Evolutionary conservation across 2,329 filamentous ascomycete genomes (phyloP).

Genomic region (Colletotrichum sp.): DNA sequence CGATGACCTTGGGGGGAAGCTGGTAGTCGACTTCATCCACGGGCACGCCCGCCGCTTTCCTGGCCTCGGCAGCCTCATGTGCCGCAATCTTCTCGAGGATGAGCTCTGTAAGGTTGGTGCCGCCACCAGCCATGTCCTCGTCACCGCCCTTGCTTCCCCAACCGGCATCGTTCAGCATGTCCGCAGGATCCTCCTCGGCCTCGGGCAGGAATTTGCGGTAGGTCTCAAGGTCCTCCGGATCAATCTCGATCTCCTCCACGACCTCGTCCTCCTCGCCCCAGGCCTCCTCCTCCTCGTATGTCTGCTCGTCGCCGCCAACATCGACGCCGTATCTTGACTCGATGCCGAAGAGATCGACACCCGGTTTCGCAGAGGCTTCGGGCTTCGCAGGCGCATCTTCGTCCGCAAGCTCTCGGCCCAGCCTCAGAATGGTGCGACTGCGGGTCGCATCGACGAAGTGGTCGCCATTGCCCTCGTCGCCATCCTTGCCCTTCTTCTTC

Average conservation of each 20-base stretch:
- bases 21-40: conserved; percentile 86
- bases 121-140: conserved; percentile 48
- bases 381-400: conserved; percentile 66
- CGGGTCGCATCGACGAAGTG: conserved; percentile 86
- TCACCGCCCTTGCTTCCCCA: conserved; percentile 53
- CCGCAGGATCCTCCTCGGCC: conserved; percentile 68
- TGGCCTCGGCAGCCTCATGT: conserved; percentile 74
- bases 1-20: conserved; percentile 87
- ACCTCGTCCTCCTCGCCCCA: conserved; percentile 83
- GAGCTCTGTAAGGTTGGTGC: conserved; percentile 87
- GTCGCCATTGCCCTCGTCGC: conserved; percentile 65
- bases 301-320: conserved; percentile 52
- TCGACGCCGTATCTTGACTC: conserved; percentile 73
- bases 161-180: conserved; percentile 67
- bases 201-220: conserved; percentile 89
- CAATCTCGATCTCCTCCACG: conserved; percentile 78
- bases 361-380: conserved; percentile 41
- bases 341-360: conserved; percentile 74
- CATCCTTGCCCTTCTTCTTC: conserved; percentile 70
- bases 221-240: conserved; percentile 85
- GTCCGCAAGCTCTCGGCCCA: conserved; percentile 86
- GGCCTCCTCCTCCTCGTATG: conserved; percentile 63
- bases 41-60: conserved; percentile 49
- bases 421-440: conserved; percentile 85
- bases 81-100: conserved; percentile 95